Evolutionary conservation across 139 green algal species (phyloP), one percentile per base, ranked within the genome.

Genomic region (Edaphochlamys debaryana): DNA sequence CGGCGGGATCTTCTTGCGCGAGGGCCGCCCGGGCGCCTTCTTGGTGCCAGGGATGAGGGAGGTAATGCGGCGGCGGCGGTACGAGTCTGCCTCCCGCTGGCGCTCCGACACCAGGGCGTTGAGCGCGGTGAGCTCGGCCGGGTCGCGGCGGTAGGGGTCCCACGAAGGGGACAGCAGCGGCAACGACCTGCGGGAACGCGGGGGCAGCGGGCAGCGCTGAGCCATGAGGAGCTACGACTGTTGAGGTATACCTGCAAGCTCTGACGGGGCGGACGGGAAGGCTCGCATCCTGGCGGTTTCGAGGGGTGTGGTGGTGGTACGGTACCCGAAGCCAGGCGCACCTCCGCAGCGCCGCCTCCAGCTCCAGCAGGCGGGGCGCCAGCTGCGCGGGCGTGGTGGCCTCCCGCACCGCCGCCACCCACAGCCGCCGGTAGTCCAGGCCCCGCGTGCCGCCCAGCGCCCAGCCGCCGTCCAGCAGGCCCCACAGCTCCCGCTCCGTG

Each of bases 381-480:
- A 83, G 77, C 63, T 83, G 77, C 64, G 67, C 63, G 2, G 77
- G 63, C 8, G 45, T 41, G 13, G 40, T 48, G 7, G 67, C 69
- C 11, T 48, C 62, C 29, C n/a, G 41, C 25, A 77, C 69, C 23
- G 69, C 58, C 9, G 42, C 56, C 69, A 81, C 70, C 42, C 68
- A 79, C 69, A 70, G 60, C 30, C 62, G 62, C 19, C 80, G 60
- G 69, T 81, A 88, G 56, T 69, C 69, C 34, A 67, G 45, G 3
- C 76, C 84, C 4, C 34, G 45, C 3, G 23, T 32, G 22, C 42
- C 63, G 32, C 37, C 13, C 45, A 40, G 42, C 64, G 63, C 77
- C 77, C 77, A 83, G 48, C 63, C 63, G 42, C 77, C 77, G 27
- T 74, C 77, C 63, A 83, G 77, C 77, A 83, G 66, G 34, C 77